phyloP scores from a whole-genome alignment of 1,284 basidiomycete species.

The Limonomyces culmigenus region DNA sequence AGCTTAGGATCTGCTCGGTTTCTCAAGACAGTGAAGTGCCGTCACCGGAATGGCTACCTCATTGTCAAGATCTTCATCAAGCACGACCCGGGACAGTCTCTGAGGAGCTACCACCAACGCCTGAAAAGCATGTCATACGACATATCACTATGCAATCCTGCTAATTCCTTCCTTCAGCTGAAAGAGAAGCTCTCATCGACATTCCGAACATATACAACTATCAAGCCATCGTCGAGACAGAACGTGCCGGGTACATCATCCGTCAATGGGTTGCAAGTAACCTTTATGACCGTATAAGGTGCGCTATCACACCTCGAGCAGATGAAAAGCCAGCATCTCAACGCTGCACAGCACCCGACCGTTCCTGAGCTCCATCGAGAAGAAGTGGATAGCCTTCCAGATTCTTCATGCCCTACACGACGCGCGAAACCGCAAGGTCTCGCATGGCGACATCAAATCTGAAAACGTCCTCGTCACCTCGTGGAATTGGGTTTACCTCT shows the following conservation, averaged over 20 bases:
- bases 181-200: conserved; percentile 72
- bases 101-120: conserved; percentile 42
- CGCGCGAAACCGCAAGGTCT: conserved; percentile 66
- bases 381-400: conserved; percentile 98
- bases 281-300: conserved; percentile 97
- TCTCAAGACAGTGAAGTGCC: conserved; percentile 78
- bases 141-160: too few relatives aligned
- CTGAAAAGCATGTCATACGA: conserved; percentile 45
- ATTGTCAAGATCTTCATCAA: conserved; percentile 76
- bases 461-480: conserved; percentile 96
- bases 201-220: conserved; percentile 85
- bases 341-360: conserved; percentile 68
- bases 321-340: neutral
- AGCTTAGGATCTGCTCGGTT: conserved; percentile 88
- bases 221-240: conserved; percentile 86
- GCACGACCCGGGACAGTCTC: conserved; percentile 46
- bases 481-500: conserved; percentile 90
- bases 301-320: conserved; percentile 11
- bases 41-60: conserved; percentile 54
- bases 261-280: conserved; percentile 92
- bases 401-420: conserved; percentile 76
- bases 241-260: conserved; percentile 90
- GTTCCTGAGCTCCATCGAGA: conserved; percentile 83
- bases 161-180: conserved; percentile 27
- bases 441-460: conserved; percentile 96